These are phyloP conservation scores for Boletus reticulatus DNA, from an alignment of 768 basidiomycete genomes.

Conservation along the genomic window DNA sequence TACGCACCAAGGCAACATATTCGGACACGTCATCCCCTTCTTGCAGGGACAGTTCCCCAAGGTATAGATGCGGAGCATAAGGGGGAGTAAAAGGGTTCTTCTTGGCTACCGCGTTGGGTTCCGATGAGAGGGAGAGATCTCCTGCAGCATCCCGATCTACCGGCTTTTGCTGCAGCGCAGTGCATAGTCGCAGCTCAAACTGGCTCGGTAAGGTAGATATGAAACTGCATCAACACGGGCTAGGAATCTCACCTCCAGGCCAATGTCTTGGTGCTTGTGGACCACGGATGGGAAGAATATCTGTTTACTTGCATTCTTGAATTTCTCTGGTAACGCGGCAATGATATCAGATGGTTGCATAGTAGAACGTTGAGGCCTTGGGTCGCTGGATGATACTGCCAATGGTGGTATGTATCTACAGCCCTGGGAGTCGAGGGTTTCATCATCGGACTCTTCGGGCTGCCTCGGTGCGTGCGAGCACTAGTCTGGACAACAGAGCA, in stretches of 20 bases:
- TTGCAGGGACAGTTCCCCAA: constrained; percentile 61
- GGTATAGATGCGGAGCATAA: constrained; percentile 69
- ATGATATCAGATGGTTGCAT: constrained; percentile 49
- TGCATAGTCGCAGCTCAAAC: constrained; percentile 87
- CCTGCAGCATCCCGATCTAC: constrained; percentile 45
- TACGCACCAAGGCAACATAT: constrained; percentile 68
- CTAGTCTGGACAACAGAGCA: background rate
- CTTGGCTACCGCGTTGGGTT: constrained; percentile 24
- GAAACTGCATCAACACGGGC: background rate
- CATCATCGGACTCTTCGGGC: no score
- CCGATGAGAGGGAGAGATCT: constrained; percentile 26
- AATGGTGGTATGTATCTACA: background rate
- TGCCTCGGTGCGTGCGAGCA: constrained; percentile 9
- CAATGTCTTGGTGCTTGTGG: constrained; percentile 56
- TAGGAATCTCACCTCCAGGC: constrained; percentile 53
- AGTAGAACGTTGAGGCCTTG: background rate
- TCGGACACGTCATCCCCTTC: constrained; percentile 53
- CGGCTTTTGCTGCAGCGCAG: constrained; percentile 81
- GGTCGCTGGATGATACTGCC: background rate
- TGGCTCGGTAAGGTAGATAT: constrained; percentile 29
- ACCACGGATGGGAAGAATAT: constrained; percentile 77
- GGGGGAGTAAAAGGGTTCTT: constrained; percentile 84
- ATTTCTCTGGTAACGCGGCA: constrained; percentile 48
- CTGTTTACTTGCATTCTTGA: constrained; percentile 65
- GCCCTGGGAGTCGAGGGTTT: no score